Percentiles rank a stretch among this genome's conserved stretches.
phyloP scores from a whole-genome alignment of 106 monocot genomes.

The Agapanthus africanus region DNA sequence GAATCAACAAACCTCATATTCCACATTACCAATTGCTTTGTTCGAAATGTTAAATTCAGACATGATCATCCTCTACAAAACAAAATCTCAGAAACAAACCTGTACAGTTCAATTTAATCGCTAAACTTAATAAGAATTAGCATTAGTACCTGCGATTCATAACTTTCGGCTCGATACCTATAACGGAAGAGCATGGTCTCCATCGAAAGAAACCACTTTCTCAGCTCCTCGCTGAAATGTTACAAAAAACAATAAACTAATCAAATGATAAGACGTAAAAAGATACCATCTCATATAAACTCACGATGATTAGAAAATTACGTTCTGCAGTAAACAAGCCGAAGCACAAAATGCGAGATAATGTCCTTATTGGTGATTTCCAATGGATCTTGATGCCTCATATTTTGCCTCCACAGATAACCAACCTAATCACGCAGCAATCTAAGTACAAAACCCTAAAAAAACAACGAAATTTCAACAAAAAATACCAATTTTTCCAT shows the following conservation, averaged over 20 bases:
- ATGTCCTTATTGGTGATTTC: slow-evolving; percentile 67
- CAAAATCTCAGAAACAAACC: neutral
- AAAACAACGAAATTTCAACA: neutral
- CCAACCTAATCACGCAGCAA: slow-evolving; percentile 28
- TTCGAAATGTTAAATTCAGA: slow-evolving; percentile 62
- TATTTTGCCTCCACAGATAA: slow-evolving; percentile 64
- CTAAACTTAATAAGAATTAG: neutral
- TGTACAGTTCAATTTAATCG: neutral
- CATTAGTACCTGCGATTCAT: slow-evolving; percentile 51
- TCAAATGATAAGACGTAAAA: slow-evolving; percentile 2
- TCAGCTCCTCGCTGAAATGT: slow-evolving; percentile 54
- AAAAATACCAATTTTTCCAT: slow-evolving; percentile 78
- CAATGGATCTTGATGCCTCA: slow-evolving; percentile 60
- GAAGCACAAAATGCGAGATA: slow-evolving; percentile 90
- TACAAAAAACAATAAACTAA: neutral
- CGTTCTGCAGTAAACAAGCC: slow-evolving; percentile 90
- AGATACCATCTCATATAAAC: too few relatives aligned
- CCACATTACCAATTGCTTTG: slow-evolving; percentile 60
- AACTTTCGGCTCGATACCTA: slow-evolving; percentile 47
- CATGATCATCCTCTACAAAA: slow-evolving; percentile 58
- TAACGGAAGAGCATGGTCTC: slow-evolving; percentile 75
- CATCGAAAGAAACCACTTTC: slow-evolving; percentile 89
- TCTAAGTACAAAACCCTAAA: neutral
- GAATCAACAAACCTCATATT: slow-evolving; percentile 74
- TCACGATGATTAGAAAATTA: too few relatives aligned